Percentiles rank a stretch among this genome's conserved stretches.
Evolutionary conservation across 495 filamentous ascomycete species (phyloP).

Genomic region (Zalerion maritima): DNA sequence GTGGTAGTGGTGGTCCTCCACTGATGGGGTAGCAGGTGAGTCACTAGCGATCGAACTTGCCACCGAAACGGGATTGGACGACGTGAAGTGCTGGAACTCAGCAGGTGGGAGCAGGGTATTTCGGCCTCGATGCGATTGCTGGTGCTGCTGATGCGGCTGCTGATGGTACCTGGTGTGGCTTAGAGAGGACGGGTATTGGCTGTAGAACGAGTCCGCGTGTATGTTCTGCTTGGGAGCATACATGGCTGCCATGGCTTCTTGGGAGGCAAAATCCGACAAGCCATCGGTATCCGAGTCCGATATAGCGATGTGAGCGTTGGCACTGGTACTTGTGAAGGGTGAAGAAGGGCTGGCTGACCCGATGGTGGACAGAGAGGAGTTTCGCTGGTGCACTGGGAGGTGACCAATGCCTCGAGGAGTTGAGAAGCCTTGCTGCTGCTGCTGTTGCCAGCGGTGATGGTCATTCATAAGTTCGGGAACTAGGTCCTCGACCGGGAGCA

Average conservation of each 20-base stretch:
- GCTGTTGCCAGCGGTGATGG: too few relatives aligned
- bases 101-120: constrained; percentile 15
- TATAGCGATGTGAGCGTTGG: constrained; percentile 38
- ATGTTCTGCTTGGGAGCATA: constrained; percentile 17
- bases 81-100: constrained; percentile 14
- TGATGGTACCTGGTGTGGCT: constrained; percentile 7
- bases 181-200: constrained; percentile 18
- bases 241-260: too few relatives aligned
- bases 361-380: constrained; percentile 39
- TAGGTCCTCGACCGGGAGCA: too few relatives aligned
- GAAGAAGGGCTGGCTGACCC: constrained; percentile 40
- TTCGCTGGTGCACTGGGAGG: constrained; percentile 41
- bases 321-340: constrained; percentile 34
- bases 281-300: constrained; percentile 23
- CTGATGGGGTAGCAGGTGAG: constrained; percentile 39
- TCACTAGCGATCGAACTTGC: constrained; percentile 36
- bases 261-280: too few relatives aligned
- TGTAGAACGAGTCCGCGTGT: constrained; percentile 25
- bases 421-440: too few relatives aligned
- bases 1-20: constrained; percentile 30
- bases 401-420: too few relatives aligned
- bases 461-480: too few relatives aligned
- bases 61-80: constrained; percentile 31
- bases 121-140: constrained; percentile 9
- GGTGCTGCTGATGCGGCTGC: constrained; percentile 7